Conservation (phyloP, 2,329 filamentous ascomycete species). For the Endocalyx cinctus region DNA sequence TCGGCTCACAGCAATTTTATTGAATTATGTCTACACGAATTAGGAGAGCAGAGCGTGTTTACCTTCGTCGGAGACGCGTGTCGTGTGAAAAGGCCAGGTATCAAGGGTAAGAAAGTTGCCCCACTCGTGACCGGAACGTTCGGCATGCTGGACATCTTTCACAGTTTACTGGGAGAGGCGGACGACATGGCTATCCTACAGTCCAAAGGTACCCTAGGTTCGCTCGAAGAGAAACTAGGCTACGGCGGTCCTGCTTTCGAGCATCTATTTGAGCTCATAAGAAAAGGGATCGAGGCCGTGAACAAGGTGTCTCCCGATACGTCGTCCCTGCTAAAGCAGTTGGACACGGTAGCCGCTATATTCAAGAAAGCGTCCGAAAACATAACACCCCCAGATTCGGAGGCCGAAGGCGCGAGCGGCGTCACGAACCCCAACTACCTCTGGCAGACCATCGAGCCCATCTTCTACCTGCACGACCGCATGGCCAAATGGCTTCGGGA, state of each 20-base stretch:
- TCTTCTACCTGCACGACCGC: constrained; percentile 25
- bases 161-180: constrained; percentile 25
- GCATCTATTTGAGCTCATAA: constrained; percentile 24
- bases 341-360: constrained; percentile 21
- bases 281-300: constrained; percentile 17
- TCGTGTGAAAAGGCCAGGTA: constrained; percentile 27
- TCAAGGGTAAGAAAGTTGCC: constrained; percentile 37
- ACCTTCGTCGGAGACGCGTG: constrained; percentile 43
- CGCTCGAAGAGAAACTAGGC: constrained; percentile 21
- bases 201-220: constrained; percentile 23
- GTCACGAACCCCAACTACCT: constrained; percentile 18
- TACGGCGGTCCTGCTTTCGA: constrained; percentile 25
- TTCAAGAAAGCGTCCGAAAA: constrained; percentile 17
- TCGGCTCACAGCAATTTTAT: constrained; percentile 51
- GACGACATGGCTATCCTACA: constrained; percentile 27
- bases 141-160: constrained; percentile 33
- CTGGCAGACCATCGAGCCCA: constrained; percentile 26
- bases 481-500: constrained; percentile 26
- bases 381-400: background rate
- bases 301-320: constrained; percentile 15
- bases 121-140: constrained; percentile 52
- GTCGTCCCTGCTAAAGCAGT: constrained; percentile 18
- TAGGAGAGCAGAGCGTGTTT: constrained; percentile 47
- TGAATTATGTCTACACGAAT: constrained; percentile 46
- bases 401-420: constrained; percentile 2